Percentiles rank a stretch among this genome's conserved stretches.
These are phyloP conservation scores for Globisporangium heterothallicum DNA, from an alignment of 352 stramenopile genomes.

Conservation along the genomic window DNA sequence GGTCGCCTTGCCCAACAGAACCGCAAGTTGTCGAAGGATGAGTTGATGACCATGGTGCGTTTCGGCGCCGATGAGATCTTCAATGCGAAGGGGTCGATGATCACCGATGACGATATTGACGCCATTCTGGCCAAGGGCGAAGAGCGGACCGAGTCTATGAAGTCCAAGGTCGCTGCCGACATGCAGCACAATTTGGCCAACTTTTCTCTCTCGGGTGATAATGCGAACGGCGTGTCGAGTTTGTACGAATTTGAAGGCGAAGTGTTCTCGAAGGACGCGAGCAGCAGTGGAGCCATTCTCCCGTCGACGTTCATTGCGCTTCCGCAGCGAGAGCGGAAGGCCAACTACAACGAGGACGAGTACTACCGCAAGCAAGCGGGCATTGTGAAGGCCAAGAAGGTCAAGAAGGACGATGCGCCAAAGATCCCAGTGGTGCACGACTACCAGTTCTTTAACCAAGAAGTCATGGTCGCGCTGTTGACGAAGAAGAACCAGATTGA, in stretches of 20 bases:
- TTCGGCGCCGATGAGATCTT: constrained; percentile 89
- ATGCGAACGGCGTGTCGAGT: constrained; percentile 65
- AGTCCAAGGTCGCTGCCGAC: constrained; percentile 83
- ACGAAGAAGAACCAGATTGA: constrained; percentile 87
- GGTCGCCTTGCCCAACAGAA: constrained; percentile 92
- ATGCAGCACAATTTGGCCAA: constrained; percentile 96
- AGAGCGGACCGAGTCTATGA: constrained; percentile 87
- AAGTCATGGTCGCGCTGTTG: constrained; percentile 81
- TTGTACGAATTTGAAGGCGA: constrained; percentile 89
- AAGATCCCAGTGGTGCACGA: constrained; percentile 91
- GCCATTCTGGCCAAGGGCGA: constrained; percentile 88
- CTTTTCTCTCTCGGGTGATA: constrained; percentile 92
- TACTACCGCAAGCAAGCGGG: constrained; percentile 91
- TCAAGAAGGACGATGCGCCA: constrained; percentile 86
- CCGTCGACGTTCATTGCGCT: constrained; percentile 89
- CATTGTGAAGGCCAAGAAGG: constrained; percentile 78
- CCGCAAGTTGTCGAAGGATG: constrained; percentile 93
- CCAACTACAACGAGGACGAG: constrained; percentile 96
- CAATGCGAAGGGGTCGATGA: constrained; percentile 82
- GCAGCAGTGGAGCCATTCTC: constrained; percentile 62
- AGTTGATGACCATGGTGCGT: constrained; percentile 97
- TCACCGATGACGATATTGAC: constrained; percentile 92
- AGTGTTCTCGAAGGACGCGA: constrained; percentile 84
- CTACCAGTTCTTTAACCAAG: constrained; percentile 94
- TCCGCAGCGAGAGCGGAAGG: constrained; percentile 83